Percentiles rank a stretch among this genome's conserved stretches.
phyloP scores from a whole-genome alignment of 768 basidiomycete species.

The Lactifluus hygrophoroides region DNA sequence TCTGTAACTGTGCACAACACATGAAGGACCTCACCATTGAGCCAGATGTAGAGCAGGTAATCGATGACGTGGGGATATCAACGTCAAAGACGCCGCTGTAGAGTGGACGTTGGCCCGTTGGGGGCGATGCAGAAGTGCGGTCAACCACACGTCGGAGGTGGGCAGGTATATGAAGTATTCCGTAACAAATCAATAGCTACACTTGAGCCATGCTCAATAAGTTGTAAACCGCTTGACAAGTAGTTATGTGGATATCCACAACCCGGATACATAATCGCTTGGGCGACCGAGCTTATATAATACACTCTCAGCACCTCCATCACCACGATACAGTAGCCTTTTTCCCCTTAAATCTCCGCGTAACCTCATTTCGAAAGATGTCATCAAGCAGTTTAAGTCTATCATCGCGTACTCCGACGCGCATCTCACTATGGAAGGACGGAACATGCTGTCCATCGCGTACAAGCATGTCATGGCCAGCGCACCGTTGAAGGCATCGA shows the following conservation, averaged over 20 bases:
- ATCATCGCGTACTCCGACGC: conserved; percentile 60
- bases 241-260: no score
- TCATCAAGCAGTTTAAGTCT: conserved; percentile 69
- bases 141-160: conserved; percentile 3
- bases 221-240: no score
- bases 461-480: conserved; percentile 89
- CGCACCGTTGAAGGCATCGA: conserved; percentile 70
- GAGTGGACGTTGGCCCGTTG: neutral
- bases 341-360: no score
- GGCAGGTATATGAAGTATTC: conserved; percentile 10
- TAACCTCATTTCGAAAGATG: conserved; percentile 39
- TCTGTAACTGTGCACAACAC: neutral
- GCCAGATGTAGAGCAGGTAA: neutral
- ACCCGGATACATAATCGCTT: no score
- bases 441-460: conserved; percentile 80
- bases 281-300: no score
- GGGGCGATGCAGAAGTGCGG: neutral
- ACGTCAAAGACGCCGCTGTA: neutral
- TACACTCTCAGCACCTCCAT: no score
- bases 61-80: neutral
- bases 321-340: no score
- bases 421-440: conserved; percentile 72
- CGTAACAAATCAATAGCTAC: no score
- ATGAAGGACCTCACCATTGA: neutral
- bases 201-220: no score